Conservation (phyloP, 2,329 filamentous ascomycete genomes). For the Xylariales sp. region DNA sequence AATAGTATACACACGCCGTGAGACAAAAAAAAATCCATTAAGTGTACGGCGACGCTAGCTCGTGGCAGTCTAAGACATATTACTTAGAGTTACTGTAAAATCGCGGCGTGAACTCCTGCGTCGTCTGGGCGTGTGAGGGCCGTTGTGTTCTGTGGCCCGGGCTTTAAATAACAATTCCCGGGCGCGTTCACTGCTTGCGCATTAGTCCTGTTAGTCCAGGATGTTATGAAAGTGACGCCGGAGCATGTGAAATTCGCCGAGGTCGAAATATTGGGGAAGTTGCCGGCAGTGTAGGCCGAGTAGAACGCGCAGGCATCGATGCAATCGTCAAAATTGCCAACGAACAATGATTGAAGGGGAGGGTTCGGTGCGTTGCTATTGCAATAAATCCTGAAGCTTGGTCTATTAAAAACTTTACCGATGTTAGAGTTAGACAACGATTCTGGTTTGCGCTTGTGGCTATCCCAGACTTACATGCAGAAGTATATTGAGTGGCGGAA, state of each 20-base stretch:
- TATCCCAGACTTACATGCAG: constrained; percentile 51
- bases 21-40: neutral
- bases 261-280: constrained; percentile 43
- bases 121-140: constrained; percentile 46
- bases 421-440: constrained; percentile 29
- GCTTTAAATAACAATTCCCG: constrained; percentile 61
- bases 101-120: constrained; percentile 34
- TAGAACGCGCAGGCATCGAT: constrained; percentile 61
- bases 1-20: constrained; percentile 1
- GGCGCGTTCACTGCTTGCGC: constrained; percentile 52
- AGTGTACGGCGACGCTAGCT: neutral
- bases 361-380: constrained; percentile 55
- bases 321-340: constrained; percentile 57
- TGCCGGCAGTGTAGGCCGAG: constrained; percentile 47
- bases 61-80: neutral
- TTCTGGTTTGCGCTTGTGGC: neutral
- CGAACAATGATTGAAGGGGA: constrained; percentile 57
- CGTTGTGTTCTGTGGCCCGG: constrained; percentile 50
- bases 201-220: constrained; percentile 54
- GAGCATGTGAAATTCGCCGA: constrained; percentile 53
- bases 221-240: constrained; percentile 57
- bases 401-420: constrained; percentile 51
- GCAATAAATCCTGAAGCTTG: constrained; percentile 57
- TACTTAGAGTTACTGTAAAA: constrained; percentile 16
- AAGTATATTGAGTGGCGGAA: constrained; percentile 54